Evolutionary conservation across 2,329 filamentous ascomycete genomes (phyloP).

Genomic region (Aspergillus awamori): DNA sequence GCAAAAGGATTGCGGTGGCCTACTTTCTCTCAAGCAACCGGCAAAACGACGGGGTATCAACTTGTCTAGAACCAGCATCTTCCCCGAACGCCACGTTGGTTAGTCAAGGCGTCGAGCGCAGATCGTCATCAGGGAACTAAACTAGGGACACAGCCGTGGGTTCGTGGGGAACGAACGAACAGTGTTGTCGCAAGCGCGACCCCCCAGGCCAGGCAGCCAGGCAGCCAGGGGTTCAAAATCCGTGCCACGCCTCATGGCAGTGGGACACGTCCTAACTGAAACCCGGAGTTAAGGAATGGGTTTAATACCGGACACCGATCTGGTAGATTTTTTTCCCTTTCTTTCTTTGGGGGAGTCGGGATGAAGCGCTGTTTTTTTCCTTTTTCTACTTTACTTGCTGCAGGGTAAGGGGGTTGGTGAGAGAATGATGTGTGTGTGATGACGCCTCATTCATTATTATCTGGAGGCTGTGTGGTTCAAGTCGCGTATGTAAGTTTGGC

Average conservation of each 20-base stretch:
- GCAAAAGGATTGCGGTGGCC: background rate
- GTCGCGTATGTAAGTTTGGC: background rate
- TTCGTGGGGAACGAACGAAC: constrained; percentile 20
- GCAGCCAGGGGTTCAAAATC: background rate
- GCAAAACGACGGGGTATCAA: constrained; percentile 3
- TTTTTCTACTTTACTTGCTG: background rate
- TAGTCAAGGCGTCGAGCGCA: constrained; percentile 20
- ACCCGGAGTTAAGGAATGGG: background rate
- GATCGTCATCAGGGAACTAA: constrained; percentile 25
- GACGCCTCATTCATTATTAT: background rate
- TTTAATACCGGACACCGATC: background rate
- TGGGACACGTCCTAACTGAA: background rate
- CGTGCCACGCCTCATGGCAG: background rate
- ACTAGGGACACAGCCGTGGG: constrained; percentile 12
- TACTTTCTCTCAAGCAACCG: constrained; percentile 9
- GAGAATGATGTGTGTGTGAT: background rate
- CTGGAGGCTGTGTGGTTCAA: too few species aligned
- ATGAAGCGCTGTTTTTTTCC: background rate
- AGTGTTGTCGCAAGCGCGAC: constrained; percentile 1
- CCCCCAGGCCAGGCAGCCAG: constrained; percentile 19
- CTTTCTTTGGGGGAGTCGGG: background rate
- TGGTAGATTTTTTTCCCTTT: background rate
- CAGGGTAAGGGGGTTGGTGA: background rate
- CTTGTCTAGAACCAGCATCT: constrained; percentile 13
- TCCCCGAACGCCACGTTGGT: constrained; percentile 18